Base-by-base conservation (phyloP, 768 basidiomycete genomes). In the Rhodotorula kratochvilovae region DNA sequence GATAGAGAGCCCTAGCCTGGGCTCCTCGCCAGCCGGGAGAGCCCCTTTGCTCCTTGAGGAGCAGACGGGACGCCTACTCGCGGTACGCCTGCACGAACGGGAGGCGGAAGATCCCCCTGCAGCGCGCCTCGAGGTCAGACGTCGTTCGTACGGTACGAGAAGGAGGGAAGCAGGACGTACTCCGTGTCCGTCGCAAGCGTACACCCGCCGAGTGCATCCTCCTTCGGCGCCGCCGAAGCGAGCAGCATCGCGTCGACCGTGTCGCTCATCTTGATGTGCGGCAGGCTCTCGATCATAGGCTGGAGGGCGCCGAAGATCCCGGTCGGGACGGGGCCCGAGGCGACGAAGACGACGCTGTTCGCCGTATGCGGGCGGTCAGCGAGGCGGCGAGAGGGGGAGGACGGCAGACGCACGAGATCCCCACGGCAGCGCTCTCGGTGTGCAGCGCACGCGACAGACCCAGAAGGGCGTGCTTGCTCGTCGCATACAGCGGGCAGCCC, bases 231-330 rank as follows among this genome's bases (percentile, higher is more conserved):
- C 31, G 61, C 35, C 5, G 59, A 46, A 23, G 21, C 48, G 2
- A 48, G 25, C 15, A 62, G 61, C 48, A 62, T 50, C 35, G 48
- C 61, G 50, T 50, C n/a, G 48, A 62, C 61, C 27, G 61, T 62
- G 50, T 62, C 48, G 48, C 19, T 15, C 10, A 62, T 11, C 17
- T 35, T 13, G 48, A 21, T 48, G 61, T 62, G 61, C 16, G 61
- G 61, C 35, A 62, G 48, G 12, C 5, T 27, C 27, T 36, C 21
- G 48, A 62, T 27, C 61, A 62, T 62, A 1, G 13, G 23, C 13
- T 17, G 31, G 25, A 62, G 35, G 23, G 23, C 25, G 31, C 61
- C 61, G 35, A 51, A 62, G 25, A 62, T 62, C 5, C 36, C 61
- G 35, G 61, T 62, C 35, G 61, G 61, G 33, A 62, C 61, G 25